Evolutionary conservation across 306 rosid species (phyloP).

Genomic region (Aeschynomene evenia): DNA sequence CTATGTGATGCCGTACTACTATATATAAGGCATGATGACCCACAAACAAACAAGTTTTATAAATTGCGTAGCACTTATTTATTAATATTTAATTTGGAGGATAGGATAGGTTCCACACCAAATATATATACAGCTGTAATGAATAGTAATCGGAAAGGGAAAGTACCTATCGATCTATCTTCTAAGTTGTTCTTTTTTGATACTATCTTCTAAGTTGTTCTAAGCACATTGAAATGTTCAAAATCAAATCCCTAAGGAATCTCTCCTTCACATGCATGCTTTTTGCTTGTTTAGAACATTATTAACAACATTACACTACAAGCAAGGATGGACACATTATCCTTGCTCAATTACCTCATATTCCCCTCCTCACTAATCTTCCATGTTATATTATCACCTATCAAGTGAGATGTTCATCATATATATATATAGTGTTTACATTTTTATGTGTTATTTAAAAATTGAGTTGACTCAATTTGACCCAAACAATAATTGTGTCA

Average conservation of each 20-base stretch:
- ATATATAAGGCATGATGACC: not conserved
- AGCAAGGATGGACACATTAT: no score
- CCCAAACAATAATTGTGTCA: no score
- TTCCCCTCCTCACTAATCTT: not conserved
- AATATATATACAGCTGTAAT: constrained; percentile 25
- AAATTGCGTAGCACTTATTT: not conserved
- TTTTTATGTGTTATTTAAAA: no score
- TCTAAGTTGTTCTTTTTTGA: no score
- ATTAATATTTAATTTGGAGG: no score
- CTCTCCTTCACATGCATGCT: not conserved
- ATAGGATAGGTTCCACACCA: not conserved
- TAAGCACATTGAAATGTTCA: not conserved
- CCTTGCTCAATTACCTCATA: constrained; percentile 1
- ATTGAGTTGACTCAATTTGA: no score
- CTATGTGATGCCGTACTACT: not conserved
- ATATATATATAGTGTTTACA: no score
- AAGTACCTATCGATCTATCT: not conserved
- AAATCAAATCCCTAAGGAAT: not conserved
- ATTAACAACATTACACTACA: not conserved
- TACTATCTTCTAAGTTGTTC: no score
- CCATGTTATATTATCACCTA: no score
- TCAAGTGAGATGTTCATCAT: no score
- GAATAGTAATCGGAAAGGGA: constrained; percentile 1
- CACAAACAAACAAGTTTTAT: not conserved
- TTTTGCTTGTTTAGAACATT: not conserved